Evolutionary conservation across 129 eudicot species (phyloP), one percentile per base, ranked within the genome.

Genomic region (Arctium lappa): DNA sequence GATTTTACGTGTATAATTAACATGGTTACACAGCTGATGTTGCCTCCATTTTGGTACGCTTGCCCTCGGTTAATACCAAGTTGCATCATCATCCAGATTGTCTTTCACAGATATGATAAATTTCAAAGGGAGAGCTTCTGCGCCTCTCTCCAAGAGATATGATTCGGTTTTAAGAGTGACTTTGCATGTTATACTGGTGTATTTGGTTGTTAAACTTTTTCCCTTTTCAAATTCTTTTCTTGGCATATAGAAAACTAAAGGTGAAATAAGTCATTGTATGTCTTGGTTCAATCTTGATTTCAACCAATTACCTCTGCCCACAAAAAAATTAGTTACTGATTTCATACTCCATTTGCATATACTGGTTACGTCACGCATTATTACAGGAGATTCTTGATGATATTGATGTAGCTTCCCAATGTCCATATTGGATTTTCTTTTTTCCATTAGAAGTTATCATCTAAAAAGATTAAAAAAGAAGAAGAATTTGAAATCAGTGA

Each of bases 371-470:
- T 75, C 34, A 76, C 69, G 53, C 18, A 8, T 31, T 7, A 30
- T 75, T 11, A 31, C 36, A 18, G 70, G 46, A 53, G 44, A 76
- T 40, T 56, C 70, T 74, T 40, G 77, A 73, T 48, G 77, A 73
- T 73, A 73, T 73, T 73, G 63, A 39, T 74, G 34, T 22, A 60
- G 29, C 68, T 60, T 60, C 30, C 29, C 68, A 60, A 60, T 60
- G 68, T n/a, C n/a, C 9, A 60, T 60, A 60, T 4, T 5, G 68
- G 68, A n/a, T 60, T 60, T 60, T n/a, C 66, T 18, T 18, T n/a
- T 60, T 60, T 60, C 30, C 68, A n/a, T 60, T 60, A 60, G 6
- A 56, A 56, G 22, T 15, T 56, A 56, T 56, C 63, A 53, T 53
- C 18, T 50, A 50, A 50, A 73, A 73, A 73, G 31, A 8, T 39